phyloP scores from a whole-genome alignment of 2,329 filamentous ascomycete genomes.

The Epichloe aotearoae region DNA sequence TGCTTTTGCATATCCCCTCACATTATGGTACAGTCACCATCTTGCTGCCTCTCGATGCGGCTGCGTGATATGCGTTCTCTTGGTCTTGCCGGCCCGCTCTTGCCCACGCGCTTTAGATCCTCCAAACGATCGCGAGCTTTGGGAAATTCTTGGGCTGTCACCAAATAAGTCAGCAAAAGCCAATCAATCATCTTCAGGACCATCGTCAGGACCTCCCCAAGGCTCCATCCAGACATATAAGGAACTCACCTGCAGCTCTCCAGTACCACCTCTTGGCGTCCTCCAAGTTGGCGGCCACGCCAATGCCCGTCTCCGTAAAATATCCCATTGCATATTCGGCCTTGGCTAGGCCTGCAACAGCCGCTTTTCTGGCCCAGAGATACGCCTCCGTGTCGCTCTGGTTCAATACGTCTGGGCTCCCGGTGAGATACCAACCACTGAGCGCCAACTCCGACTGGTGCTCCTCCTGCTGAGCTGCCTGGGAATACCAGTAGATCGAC shows the following conservation, averaged over 20 bases:
- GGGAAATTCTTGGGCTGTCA: slow-evolving; percentile 76
- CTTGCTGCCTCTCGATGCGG: slow-evolving; percentile 70
- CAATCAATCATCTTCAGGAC: background rate
- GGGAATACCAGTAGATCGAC: slow-evolving; percentile 89
- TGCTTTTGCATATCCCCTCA: slow-evolving; percentile 25
- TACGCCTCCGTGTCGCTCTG: slow-evolving; percentile 96
- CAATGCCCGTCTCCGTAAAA: slow-evolving; percentile 91
- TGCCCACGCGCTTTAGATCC: slow-evolving; percentile 72
- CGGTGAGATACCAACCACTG: slow-evolving; percentile 91
- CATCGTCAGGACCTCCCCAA: background rate
- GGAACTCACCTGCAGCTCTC: slow-evolving; percentile 65
- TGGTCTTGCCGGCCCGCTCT: slow-evolving; percentile 51
- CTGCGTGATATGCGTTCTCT: slow-evolving; percentile 71
- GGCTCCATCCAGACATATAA: background rate
- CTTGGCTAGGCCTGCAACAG: slow-evolving; percentile 75
- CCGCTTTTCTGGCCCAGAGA: slow-evolving; percentile 91
- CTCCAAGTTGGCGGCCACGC: slow-evolving; percentile 71
- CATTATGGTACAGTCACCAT: slow-evolving; percentile 82
- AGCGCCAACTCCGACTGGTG: slow-evolving; percentile 81
- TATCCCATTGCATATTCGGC: slow-evolving; percentile 97
- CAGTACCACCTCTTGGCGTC: slow-evolving; percentile 98
- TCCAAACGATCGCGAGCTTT: slow-evolving; percentile 88
- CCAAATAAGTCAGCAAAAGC: background rate
- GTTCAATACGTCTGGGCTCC: slow-evolving; percentile 71
- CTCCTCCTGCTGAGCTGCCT: slow-evolving; percentile 82